Base-by-base conservation (phyloP, 805 yeast genomes). In the Zygosaccharomyces lentus region DNA sequence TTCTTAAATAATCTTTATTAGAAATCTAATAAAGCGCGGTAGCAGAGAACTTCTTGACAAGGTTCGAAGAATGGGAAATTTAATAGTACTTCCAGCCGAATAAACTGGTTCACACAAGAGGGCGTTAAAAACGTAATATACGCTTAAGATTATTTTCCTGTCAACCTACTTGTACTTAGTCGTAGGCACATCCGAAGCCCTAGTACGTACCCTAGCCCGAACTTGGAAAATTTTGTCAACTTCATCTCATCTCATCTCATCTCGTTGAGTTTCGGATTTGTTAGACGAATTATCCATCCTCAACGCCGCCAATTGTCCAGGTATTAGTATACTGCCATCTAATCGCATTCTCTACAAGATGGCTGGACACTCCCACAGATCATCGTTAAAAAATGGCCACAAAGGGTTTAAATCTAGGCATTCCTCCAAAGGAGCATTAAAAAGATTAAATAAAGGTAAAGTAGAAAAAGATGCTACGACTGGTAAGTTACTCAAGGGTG, bases 321-420 rank as follows among this genome's bases (percentile, higher is more conserved):
- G 5, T 19, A 19, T 5, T 5, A 5, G 3, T 19, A 26, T 26
- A 26, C 29, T 6, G 7, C 29, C 29, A 26, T 26, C 29, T 3
- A 4, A 26, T 26, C 7, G n/a, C n/a, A 3, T 6, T 26, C 29
- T 26, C 7, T 19, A 10, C 29, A 29, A 29, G 12, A 80, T 82
- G 84, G 87, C 84, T 37, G 86, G 86, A 57, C 85, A 83, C 65
- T 78, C 88, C 6, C 98, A 93, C 64, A 78, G 98, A 63, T 75
- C 91, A 9, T 80, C 96, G 3, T 69, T 87, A 37, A 91, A 88
- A 67, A 82, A 82, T 61, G 81, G 81, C 39, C 96, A 91, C 59
- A 93, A 93, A 70, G 77, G 90, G 8, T 95, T 88, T 75, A 95
- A 93, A 64, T 79, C 96, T 2, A 85, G 82, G 62, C 99, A 93